Base-by-base conservation (phyloP, 345 rosid genomes). In the Acer campestre region DNA sequence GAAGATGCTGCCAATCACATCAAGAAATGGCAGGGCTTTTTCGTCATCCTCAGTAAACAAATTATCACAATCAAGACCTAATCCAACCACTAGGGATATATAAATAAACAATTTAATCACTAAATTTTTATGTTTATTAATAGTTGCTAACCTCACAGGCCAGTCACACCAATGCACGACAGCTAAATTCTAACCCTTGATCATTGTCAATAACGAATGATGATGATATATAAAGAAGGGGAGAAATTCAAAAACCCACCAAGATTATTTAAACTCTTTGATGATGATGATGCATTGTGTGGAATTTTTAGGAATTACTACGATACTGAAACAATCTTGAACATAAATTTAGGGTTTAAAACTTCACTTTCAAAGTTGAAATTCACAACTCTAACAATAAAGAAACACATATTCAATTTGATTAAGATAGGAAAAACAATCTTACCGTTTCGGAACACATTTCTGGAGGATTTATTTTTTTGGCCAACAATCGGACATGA, bases 21-120 rank as follows among this genome's bases (percentile, higher is more conserved):
- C 78, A 67, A 3, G 9, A 11, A 0, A 40, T 38, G 17, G 17
- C 18, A 25, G 58, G 56, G 46, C 14, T 11, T 9, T 58, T 56
- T 3, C 9, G 42, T 58, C 20, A 56, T 58, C 53, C 53, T 40
- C 0, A 0, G 17, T 35, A 55, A 56, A 20, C 16, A 10, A 75
- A 53, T 29, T 29, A 65, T 75, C 63, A 31, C 29, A 65, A 31
- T 75, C 61, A n/a, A 66, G 25, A 76, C 67, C 79, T 68, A 68
- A 67, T 58, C 66, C 79, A 68, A 58, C 79, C 44, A 68, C 59
- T 35, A 14, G 23, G 53, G 10, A 66, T 53, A 25, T 25, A 25
- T 25, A 49, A 69, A 69, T 31, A 49, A 48, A 17, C n/a, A 1
- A 61, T 59, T 35, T 71, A 35, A 71, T 73, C 69, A 16, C 25